Conservation (phyloP, 192 early-diverging fungal species). For the Phlyctochytrium planicorne region DNA sequence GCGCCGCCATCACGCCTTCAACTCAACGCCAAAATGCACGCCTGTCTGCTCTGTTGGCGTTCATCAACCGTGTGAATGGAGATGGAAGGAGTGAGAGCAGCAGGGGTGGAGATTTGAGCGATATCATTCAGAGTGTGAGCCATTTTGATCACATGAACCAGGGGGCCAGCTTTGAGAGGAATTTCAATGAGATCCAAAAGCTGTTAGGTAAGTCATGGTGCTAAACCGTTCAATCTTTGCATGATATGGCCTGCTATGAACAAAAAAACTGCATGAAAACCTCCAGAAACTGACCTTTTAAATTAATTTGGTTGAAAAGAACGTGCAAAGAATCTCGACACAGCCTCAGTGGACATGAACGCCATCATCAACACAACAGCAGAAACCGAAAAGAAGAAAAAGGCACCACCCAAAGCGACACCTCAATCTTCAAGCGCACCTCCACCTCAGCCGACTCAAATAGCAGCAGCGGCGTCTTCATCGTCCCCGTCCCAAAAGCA, state of each 20-base stretch:
- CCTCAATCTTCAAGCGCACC: neutral
- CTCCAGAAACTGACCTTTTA: no score
- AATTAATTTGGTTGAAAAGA: neutral
- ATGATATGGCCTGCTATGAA: no score
- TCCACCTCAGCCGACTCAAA: no score
- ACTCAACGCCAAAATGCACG: constrained; percentile 43
- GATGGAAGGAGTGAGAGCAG: constrained; percentile 8
- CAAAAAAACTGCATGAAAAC: no score
- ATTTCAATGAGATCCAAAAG: constrained; percentile 43
- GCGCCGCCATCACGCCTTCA: constrained; percentile 33
- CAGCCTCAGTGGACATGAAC: neutral
- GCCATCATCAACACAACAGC: neutral
- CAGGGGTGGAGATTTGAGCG: neutral
- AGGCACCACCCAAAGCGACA: neutral
- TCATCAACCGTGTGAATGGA: constrained; percentile 28
- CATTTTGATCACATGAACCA: constrained; percentile 22
- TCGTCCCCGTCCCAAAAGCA: neutral
- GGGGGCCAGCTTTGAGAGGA: constrained; percentile 37
- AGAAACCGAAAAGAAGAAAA: neutral
- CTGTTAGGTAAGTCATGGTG: constrained; percentile 39
- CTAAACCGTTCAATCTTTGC: no score
- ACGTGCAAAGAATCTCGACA: neutral
- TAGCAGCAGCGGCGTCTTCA: no score
- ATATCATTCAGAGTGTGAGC: neutral
- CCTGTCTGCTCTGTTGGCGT: constrained; percentile 31